Conservation (phyloP, 2,329 filamentous ascomycete species). For the Cytospora schulzeri region DNA sequence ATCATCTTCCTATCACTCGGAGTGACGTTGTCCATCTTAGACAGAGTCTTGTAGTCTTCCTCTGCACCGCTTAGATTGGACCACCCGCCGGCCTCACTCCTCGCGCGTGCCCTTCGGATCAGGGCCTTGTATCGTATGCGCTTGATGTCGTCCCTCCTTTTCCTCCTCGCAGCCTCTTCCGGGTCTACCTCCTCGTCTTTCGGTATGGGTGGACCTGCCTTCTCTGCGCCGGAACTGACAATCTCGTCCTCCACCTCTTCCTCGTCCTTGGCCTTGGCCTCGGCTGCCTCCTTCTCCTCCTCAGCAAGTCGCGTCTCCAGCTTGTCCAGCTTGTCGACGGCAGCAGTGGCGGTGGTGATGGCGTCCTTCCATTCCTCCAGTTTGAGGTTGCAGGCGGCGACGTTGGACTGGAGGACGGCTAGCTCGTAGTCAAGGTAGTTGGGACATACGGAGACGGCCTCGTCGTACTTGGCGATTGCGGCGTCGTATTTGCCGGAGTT, state of each 20-base stretch:
- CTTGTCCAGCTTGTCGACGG: constrained; percentile 72
- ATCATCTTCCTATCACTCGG: constrained; percentile 69
- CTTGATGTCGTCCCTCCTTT: constrained; percentile 63
- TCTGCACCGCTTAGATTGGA: constrained; percentile 74
- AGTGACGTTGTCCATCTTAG: constrained; percentile 61
- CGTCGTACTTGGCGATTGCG: constrained; percentile 81
- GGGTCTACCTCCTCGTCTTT: constrained; percentile 32
- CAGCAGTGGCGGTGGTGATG: constrained; percentile 70
- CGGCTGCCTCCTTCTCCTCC: constrained; percentile 49
- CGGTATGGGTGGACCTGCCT: constrained; percentile 45
- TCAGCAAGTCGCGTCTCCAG: constrained; percentile 45
- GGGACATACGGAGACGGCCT: constrained; percentile 76
- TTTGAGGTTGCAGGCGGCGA: constrained; percentile 86
- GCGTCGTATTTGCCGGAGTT: constrained; percentile 69
- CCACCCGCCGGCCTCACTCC: constrained; percentile 75
- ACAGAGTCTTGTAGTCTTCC: constrained; percentile 76
- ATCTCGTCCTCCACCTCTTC: constrained; percentile 58
- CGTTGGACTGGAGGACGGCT: constrained; percentile 84
- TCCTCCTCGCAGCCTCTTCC: constrained; percentile 36
- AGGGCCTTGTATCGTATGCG: constrained; percentile 83
- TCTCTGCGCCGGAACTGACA: constrained; percentile 59
- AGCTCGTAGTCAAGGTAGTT: constrained; percentile 86
- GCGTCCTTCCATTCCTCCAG: constrained; percentile 84
- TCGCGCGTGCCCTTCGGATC: constrained; percentile 74
- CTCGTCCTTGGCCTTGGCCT: constrained; percentile 47